phyloP scores from a whole-genome alignment of 225 moss, liverwort and hornwort genomes.

The Physcomitrellopsis africana region DNA sequence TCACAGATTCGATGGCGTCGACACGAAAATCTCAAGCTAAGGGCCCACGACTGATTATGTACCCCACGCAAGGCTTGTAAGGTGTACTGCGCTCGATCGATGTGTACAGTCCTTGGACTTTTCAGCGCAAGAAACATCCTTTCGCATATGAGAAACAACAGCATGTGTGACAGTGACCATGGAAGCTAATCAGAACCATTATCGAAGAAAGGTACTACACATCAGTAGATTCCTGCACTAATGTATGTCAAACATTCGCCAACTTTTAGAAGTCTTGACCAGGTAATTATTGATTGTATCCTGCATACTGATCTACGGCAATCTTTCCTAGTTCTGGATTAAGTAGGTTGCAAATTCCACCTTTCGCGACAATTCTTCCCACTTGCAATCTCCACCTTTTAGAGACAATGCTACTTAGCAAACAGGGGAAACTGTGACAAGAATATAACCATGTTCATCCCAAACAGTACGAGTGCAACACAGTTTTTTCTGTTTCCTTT shows the following conservation, averaged over 20 bases:
- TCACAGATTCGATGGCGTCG: too few relatives aligned
- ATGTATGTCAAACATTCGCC: constrained; percentile 6
- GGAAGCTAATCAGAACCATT: constrained; percentile 15
- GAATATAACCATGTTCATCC: too few relatives aligned
- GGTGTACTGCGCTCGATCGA: constrained; percentile 20
- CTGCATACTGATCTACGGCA: constrained; percentile 37
- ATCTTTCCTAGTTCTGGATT: constrained; percentile 14
- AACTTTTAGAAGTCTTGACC: constrained; percentile 6
- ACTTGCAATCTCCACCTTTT: too few relatives aligned
- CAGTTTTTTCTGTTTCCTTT: too few relatives aligned
- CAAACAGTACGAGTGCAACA: too few relatives aligned
- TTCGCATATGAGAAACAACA: constrained; percentile 31
- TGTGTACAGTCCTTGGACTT: constrained; percentile 31
- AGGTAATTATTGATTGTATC: constrained; percentile 26
- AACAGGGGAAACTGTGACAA: too few relatives aligned
- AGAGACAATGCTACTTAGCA: too few relatives aligned
- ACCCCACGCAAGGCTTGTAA: not conserved
- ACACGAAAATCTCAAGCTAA: constrained; percentile 7
- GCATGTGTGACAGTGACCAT: constrained; percentile 43
- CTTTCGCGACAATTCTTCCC: too few relatives aligned
- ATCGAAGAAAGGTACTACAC: constrained; percentile 7
- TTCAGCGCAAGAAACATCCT: constrained; percentile 36
- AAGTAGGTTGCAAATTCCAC: too few relatives aligned
- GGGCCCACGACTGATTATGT: constrained; percentile 37
- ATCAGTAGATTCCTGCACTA: constrained; percentile 36